Base-by-base conservation (phyloP, 2,329 filamentous ascomycete species). In the Neurospora crassa region DNA sequence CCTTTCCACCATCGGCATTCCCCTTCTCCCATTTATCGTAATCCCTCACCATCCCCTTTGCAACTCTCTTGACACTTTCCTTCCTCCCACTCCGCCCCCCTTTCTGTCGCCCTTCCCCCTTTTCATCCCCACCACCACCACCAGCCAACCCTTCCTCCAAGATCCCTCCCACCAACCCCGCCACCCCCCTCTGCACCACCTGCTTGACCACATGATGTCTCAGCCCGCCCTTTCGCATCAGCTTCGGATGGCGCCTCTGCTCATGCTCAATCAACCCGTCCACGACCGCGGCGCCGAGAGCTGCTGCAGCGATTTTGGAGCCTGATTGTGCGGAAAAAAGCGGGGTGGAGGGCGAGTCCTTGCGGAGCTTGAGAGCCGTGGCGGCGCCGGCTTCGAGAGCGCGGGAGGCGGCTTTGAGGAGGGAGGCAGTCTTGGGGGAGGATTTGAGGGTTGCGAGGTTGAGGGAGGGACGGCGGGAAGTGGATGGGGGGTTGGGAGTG, bases 161-260 rank as follows among this genome's bases (percentile, higher is more conserved):
- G 8, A 69, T 59, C 42, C 68, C 68, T 11, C 67, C 40, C 34
- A 72, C 71, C 71, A 74, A 53, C 14, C 76, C 77, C 34, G 76
- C 77, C 40, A 76, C 72, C 20, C 74, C 74, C 43, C 77, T 76
- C 71, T 77, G 75, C 73, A 77, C 77, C 63, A 75, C 75, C 72
- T 74, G 74, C 69, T 71, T 70, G 67, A 74, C 73, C 16, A 75
- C 53, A 16, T 71, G 71, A 47, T 77, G 75, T 29, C 73, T 67
- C 40, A 77, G 42, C 29, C 75, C 74, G 34, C 76, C 76, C 71
- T 76, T 77, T 5, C 73, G 59, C 53, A 63, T 63, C 16, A 63
- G 7, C 45, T 74, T 71, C n/a, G 75, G 75, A 5, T 74, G 70
- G n/a, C 69, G 72, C 1, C 14, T 10, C 34, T 63, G 53, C 8